A percentile compares a stretch with the other conserved stretches of the same genome.
Evolutionary conservation across 2,329 filamentous ascomycete species (phyloP).

Genomic region (Paecilomyces sp.): DNA sequence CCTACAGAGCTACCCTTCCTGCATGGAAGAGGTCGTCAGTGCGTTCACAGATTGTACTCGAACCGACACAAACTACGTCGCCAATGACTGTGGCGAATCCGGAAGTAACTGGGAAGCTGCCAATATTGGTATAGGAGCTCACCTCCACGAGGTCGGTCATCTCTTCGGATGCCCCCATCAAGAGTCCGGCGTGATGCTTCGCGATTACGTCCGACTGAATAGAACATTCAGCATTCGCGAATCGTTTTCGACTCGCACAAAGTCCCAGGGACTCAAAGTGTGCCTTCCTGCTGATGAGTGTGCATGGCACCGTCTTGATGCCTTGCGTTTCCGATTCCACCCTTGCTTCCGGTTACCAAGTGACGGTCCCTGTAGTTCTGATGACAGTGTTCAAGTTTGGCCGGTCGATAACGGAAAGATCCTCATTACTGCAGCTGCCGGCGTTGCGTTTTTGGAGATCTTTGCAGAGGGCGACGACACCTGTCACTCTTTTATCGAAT

Average conservation of each 20-base stretch:
- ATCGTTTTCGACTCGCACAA: conserved; percentile 79
- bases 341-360: conserved; percentile 80
- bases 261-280: conserved; percentile 66
- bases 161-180: conserved; percentile 85
- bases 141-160: conserved; percentile 86
- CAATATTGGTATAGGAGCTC: conserved; percentile 86
- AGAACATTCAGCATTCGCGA: conserved; percentile 75
- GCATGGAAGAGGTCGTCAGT: conserved; percentile 81
- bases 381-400: conserved; percentile 80
- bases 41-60: conserved; percentile 86
- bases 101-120: conserved; percentile 95
- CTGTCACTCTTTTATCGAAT: conserved; percentile 78
- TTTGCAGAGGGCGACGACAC: conserved; percentile 71
- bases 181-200: conserved; percentile 83
- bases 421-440: conserved; percentile 69
- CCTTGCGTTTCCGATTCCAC: conserved; percentile 80
- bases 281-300: conserved; percentile 77
- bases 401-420: conserved; percentile 70
- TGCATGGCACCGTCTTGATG: conserved; percentile 83
- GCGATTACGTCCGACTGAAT: conserved; percentile 79
- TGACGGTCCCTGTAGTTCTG: conserved; percentile 57
- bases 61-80: conserved; percentile 71
- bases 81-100: conserved; percentile 79
- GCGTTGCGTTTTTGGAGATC: conserved; percentile 79
- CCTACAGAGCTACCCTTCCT: conserved; percentile 82